Evolutionary conservation across 129 eudicot genomes (phyloP), one percentile per base, ranked within the genome.

Genomic region (Artemisia argyi): DNA sequence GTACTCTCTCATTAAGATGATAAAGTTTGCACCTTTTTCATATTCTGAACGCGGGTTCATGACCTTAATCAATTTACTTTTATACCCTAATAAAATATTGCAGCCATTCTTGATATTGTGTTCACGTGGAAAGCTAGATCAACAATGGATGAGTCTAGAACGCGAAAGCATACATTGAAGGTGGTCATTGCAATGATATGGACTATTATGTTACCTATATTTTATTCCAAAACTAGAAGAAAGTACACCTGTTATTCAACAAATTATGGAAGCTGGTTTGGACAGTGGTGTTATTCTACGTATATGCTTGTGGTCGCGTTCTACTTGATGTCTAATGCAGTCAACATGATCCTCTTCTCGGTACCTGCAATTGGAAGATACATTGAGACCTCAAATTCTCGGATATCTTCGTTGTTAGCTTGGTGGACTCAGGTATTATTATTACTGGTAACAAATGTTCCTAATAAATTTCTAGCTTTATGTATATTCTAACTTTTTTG

Each of bases 251-350:
- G 97, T 69, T 84, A 85, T 75, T 85, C 99, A 46, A 24, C 87
- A 52, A 79, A 82, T 74, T 50, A 76, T 16, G 82, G 80, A 58
- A 91, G 91, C 74, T 86, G 89, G 97, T 89, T 95, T 65, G 96
- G 91, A 78, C 96, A 95, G 65, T 95, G 99, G 99, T 95, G 99
- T 76, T 95, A 90, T 81, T 95, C 99, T 11, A 82, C 99, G 26
- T 95, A 88, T 77, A 91, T 91, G 97, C 80, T 95, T 55, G 99
- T 87, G 7, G 97, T 88, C 66, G 86, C 87, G 20, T 71, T 88
- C 67, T 95, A 95, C 81, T 79, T 95, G 87, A 85, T 86, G 88
- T 79, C 89, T n/a, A 88, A 91, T 81, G 94, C 91, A 30, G 94
- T 91, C 69, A 87, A 91, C 73, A 85, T 91, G 96, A 83, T 95